A percentile compares a stretch with the other conserved stretches of the same genome.
These are phyloP conservation scores for Colletotrichum sp. DNA, from an alignment of 2,329 filamentous ascomycete genomes.

Conservation along the genomic window DNA sequence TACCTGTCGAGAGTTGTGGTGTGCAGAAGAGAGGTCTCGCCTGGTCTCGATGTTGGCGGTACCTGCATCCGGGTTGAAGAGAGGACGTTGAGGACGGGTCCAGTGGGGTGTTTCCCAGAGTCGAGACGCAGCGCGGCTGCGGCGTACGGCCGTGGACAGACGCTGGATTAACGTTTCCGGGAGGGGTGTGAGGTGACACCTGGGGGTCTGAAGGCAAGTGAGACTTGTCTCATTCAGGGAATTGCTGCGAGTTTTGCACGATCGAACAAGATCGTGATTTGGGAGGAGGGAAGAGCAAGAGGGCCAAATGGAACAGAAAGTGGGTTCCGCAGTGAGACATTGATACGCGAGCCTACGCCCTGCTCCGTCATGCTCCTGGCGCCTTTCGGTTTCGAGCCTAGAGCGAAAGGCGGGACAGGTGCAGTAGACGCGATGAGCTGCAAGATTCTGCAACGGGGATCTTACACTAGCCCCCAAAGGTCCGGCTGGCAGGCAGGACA, in stretches of 20 bases:
- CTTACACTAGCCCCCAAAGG: conserved; percentile 6
- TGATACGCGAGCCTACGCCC: neutral
- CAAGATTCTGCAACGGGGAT: conserved; percentile 19
- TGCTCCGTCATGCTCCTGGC: conserved; percentile 5
- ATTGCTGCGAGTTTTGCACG: conserved; percentile 2
- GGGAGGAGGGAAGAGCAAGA: neutral
- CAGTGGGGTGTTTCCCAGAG: neutral
- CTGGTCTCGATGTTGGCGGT: neutral
- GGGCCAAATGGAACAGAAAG: neutral
- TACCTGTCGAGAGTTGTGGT: neutral
- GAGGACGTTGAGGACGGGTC: conserved; percentile 1
- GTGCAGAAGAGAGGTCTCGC: neutral
- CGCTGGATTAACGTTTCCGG: conserved; percentile 2
- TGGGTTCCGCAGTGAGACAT: conserved; percentile 5
- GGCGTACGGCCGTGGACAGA: neutral
- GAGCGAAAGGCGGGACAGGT: neutral
- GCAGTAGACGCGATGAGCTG: neutral
- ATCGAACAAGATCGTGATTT: conserved; percentile 8
- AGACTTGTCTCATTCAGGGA: neutral
- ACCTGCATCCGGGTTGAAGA: conserved; percentile 12
- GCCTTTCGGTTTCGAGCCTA: conserved; percentile 1
- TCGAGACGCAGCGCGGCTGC: conserved; percentile 13
- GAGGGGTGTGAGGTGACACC: neutral
- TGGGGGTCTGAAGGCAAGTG: neutral
- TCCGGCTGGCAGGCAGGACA: neutral